These are phyloP conservation scores for Lotus japonicus DNA, from an alignment of 306 rosid species.

Conservation along the genomic window DNA sequence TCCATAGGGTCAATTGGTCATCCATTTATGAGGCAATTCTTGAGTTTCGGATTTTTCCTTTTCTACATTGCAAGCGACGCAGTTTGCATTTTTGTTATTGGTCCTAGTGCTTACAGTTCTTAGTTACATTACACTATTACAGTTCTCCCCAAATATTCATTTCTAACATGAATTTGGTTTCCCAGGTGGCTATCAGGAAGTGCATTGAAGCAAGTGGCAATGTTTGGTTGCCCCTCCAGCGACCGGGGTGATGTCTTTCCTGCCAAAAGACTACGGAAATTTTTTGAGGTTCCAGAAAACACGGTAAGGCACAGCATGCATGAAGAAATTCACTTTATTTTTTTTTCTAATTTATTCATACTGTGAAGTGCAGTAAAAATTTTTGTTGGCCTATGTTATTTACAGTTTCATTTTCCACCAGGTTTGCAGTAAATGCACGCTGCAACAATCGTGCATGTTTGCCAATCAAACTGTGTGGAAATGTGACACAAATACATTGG, in stretches of 20 bases:
- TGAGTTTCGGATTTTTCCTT: background rate
- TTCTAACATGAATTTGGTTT: conserved; percentile 24
- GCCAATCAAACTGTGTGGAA: conserved; percentile 56
- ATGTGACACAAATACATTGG: conserved; percentile 31
- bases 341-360: background rate
- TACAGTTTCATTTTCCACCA: conserved; percentile 12
- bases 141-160: background rate
- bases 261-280: conserved; percentile 59
- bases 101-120: background rate
- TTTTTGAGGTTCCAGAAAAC: conserved; percentile 57
- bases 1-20: no score
- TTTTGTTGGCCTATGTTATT: background rate
- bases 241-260: conserved; percentile 31
- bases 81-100: background rate
- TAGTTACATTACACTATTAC: no score
- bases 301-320: conserved; percentile 29
- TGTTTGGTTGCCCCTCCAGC: conserved; percentile 63
- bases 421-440: conserved; percentile 34
- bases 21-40: background rate
- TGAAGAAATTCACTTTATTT: background rate
- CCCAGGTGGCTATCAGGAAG: conserved; percentile 79
- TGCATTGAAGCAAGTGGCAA: conserved; percentile 57
- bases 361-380: no score
- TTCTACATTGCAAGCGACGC: no score
- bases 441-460: conserved; percentile 30